phyloP scores from a whole-genome alignment of 2,329 filamentous ascomycete species.

The Fragosphaeria purpurea region DNA sequence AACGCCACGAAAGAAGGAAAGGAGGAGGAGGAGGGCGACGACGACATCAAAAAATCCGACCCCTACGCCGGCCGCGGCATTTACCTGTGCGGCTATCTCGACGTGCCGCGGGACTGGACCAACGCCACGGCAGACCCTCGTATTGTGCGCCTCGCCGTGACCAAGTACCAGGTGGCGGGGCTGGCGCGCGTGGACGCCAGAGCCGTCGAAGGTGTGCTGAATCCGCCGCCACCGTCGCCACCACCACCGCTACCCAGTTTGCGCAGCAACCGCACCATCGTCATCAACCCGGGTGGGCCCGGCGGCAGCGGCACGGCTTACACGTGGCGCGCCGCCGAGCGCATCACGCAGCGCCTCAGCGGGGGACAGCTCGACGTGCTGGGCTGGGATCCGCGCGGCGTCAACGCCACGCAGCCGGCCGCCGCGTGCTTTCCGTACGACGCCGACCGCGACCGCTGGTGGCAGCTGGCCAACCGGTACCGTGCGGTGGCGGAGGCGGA shows the following conservation, averaged over 20 bases:
- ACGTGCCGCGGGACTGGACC: slow-evolving; percentile 38
- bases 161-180: slow-evolving; percentile 38
- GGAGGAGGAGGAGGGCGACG: not conserved
- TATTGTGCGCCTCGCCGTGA: slow-evolving; percentile 36
- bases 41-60: slow-evolving; percentile 13
- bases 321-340: slow-evolving; percentile 28
- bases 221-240: too few relatives aligned
- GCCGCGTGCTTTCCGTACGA: slow-evolving; percentile 36
- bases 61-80: slow-evolving; percentile 31
- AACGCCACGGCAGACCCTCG: slow-evolving; percentile 30
- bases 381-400: slow-evolving; percentile 45
- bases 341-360: slow-evolving; percentile 30
- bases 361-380: slow-evolving; percentile 35
- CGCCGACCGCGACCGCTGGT: slow-evolving; percentile 37
- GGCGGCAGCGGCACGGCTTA: slow-evolving; percentile 34
- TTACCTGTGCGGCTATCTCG: slow-evolving; percentile 38
- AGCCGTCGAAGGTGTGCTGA: too few relatives aligned
- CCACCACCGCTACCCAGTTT: not conserved
- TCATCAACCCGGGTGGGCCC: slow-evolving; percentile 41
- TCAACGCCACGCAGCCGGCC: slow-evolving; percentile 36
- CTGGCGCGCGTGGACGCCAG: slow-evolving; percentile 20
- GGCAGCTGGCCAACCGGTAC: slow-evolving; percentile 27
- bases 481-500: slow-evolving; percentile 26
- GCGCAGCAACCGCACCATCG: slow-evolving; percentile 33
- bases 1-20: slow-evolving; percentile 9